These are phyloP conservation scores for Thelonectria olida DNA, from an alignment of 2,329 filamentous ascomycete species.

Conservation along the genomic window DNA sequence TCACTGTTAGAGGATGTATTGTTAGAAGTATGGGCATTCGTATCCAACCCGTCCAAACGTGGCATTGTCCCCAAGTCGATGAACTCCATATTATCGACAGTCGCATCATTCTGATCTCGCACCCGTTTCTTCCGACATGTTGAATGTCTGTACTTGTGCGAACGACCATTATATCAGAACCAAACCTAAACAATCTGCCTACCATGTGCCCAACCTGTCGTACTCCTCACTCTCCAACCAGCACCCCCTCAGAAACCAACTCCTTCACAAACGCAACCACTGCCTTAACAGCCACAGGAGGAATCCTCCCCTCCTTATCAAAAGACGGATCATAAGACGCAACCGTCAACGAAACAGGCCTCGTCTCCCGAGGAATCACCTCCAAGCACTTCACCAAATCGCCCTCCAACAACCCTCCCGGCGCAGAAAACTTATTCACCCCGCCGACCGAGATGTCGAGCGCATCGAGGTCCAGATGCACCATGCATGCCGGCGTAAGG, in stretches of 20 bases:
- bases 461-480: constrained; percentile 49
- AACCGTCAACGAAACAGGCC: constrained; percentile 29
- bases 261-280: constrained; percentile 23
- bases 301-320: constrained; percentile 26
- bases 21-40: no score
- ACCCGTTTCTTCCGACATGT: no score
- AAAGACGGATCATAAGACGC: constrained; percentile 37
- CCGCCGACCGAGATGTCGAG: constrained; percentile 45
- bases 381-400: constrained; percentile 34
- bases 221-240: not conserved
- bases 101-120: no score
- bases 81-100: no score
- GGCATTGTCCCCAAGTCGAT: no score
- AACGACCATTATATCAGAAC: no score
- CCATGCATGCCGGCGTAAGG: constrained; percentile 27
- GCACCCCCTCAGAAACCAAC: constrained; percentile 18
- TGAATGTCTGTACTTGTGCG: no score
- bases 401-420: constrained; percentile 43
- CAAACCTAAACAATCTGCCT: no score
- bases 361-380: constrained; percentile 23
- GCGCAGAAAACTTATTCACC: constrained; percentile 48
- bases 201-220: no score
- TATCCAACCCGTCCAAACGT: no score
- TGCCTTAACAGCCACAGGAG: constrained; percentile 26
- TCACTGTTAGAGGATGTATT: no score